phyloP scores from a whole-genome alignment of 1,139 yeast genomes.

The Hemisphaericaspora lyxosophila region DNA sequence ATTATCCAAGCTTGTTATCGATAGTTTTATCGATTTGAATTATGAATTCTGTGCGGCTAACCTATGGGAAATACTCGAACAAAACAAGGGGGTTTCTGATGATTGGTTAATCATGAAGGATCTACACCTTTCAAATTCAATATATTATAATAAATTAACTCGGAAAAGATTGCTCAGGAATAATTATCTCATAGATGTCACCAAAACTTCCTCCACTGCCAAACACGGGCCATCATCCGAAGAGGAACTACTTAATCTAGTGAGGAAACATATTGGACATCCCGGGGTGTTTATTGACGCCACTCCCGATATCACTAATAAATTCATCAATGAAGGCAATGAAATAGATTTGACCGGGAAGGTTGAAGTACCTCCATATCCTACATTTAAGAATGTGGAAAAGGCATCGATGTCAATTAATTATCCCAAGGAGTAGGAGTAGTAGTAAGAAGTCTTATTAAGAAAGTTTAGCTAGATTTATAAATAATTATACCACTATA shows the following conservation, averaged over 20 bases:
- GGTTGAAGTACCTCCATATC: conserved; percentile 42
- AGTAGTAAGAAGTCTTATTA: too few relatives aligned
- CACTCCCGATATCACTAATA: conserved; percentile 57
- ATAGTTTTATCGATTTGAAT: conserved; percentile 30
- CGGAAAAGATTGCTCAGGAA: conserved; percentile 23
- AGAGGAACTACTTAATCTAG: conserved; percentile 33
- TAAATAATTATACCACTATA: too few relatives aligned
- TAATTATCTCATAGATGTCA: conserved; percentile 20
- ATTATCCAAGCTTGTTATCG: conserved; percentile 49
- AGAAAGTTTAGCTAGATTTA: too few relatives aligned
- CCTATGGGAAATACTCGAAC: conserved; percentile 15
- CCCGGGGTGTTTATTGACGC: conserved; percentile 55
- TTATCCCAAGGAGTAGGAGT: conserved; percentile 24
- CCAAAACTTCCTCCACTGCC: too few relatives aligned
- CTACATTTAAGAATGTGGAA: conserved; percentile 62
- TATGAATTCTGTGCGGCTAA: conserved; percentile 28
- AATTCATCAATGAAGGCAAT: conserved; percentile 28
- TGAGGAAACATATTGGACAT: conserved; percentile 54
- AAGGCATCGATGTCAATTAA: conserved; percentile 45
- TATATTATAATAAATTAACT: conserved; percentile 26
- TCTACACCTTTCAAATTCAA: conserved; percentile 28
- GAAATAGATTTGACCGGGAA: conserved; percentile 24
- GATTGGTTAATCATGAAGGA: conserved; percentile 24
- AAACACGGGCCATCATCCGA: conserved; percentile 11
- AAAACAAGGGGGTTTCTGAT: conserved; percentile 17